These are phyloP conservation scores for Chlorella variabilis DNA, from an alignment of 163 green algal genomes.

Conservation along the genomic window DNA sequence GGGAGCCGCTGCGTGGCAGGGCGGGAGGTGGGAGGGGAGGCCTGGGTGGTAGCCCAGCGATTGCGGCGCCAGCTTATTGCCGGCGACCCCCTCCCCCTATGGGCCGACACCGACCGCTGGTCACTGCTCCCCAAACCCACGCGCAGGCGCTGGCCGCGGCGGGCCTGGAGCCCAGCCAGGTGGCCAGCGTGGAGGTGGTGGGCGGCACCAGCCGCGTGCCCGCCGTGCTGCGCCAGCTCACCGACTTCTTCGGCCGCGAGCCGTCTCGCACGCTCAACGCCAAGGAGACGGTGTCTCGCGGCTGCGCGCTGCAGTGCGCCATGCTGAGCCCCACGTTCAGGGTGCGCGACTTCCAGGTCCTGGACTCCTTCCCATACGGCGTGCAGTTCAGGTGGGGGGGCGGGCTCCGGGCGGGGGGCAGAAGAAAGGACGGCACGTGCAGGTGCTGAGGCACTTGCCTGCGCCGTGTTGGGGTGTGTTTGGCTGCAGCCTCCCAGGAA, in stretches of 20 bases:
- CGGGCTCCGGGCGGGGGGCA: too few relatives aligned
- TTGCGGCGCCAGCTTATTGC: too few relatives aligned
- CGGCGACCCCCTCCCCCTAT: too few relatives aligned
- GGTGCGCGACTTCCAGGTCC: conserved; percentile 96
- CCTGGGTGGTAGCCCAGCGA: neutral
- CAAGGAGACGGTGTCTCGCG: conserved; percentile 92
- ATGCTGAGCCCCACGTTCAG: conserved; percentile 98
- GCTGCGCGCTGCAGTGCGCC: conserved; percentile 95
- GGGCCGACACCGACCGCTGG: too few relatives aligned
- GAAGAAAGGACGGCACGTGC: too few relatives aligned
- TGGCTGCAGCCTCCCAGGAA: too few relatives aligned
- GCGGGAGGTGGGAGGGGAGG: neutral
- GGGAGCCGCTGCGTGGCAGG: neutral
- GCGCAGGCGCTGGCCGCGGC: conserved; percentile 72
- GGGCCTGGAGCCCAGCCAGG: conserved; percentile 75
- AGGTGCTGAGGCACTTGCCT: too few relatives aligned
- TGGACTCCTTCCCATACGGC: conserved; percentile 86
- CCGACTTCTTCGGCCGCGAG: conserved; percentile 79
- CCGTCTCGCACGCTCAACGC: conserved; percentile 93
- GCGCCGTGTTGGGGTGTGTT: too few relatives aligned
- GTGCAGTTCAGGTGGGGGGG: conserved; percentile 58
- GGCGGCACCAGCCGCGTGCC: conserved; percentile 89
- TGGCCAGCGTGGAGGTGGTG: conserved; percentile 92
- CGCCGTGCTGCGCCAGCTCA: conserved; percentile 71
- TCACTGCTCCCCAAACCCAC: neutral